phyloP scores from a whole-genome alignment of 2,329 filamentous ascomycete genomes.

The Colletotrichum falcatum region DNA sequence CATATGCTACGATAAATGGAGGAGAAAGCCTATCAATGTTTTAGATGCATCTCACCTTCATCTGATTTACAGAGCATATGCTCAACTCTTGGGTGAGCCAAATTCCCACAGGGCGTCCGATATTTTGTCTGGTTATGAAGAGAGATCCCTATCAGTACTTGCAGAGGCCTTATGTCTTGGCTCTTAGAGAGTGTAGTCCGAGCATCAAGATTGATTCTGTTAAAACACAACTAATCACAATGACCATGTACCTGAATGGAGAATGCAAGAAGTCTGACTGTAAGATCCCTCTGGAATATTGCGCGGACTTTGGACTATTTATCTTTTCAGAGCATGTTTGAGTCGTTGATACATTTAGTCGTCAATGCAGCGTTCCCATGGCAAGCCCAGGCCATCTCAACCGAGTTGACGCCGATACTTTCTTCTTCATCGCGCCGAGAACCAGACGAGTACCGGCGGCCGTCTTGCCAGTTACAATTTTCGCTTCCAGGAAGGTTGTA shows the following conservation, averaged over 20 bases:
- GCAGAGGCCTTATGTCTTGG: too few relatives aligned
- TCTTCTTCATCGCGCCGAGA: conserved; percentile 45
- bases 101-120: too few relatives aligned
- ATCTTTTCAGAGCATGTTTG: not conserved
- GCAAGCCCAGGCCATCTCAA: conserved; percentile 51
- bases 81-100: too few relatives aligned
- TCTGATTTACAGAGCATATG: not conserved
- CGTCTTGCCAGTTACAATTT: conserved; percentile 53
- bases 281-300: not conserved
- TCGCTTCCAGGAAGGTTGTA: conserved; percentile 48
- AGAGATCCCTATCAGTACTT: too few relatives aligned
- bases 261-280: not conserved
- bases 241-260: not conserved
- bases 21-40: too few relatives aligned
- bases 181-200: too few relatives aligned
- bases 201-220: too few relatives aligned
- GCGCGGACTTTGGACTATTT: not conserved
- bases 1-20: too few relatives aligned
- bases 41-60: too few relatives aligned
- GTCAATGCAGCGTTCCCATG: too few relatives aligned
- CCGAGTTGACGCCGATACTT: conserved; percentile 51
- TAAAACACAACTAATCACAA: not conserved
- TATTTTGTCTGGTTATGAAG: too few relatives aligned
- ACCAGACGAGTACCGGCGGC: conserved; percentile 51
- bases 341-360: too few relatives aligned